Evolutionary conservation across 208 protist species (phyloP).

Genomic region (Leptomonas pyrrhocoris): DNA sequence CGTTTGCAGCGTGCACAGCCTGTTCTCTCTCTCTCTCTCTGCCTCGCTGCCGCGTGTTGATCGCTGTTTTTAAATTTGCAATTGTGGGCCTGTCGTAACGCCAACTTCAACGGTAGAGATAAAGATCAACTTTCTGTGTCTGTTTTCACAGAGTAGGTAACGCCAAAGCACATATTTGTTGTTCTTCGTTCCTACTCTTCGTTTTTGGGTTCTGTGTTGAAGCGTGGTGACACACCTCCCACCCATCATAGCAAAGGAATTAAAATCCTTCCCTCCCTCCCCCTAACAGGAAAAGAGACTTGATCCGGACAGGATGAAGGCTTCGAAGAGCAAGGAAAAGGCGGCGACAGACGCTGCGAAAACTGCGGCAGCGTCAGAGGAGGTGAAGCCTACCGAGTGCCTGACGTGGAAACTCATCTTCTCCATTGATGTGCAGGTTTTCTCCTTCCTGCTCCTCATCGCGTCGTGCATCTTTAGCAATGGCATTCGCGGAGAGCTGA

Average conservation of each 20-base stretch:
- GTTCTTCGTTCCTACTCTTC: no score
- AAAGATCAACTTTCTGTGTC: no score
- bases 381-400: background rate
- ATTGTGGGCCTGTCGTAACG: no score
- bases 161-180: no score
- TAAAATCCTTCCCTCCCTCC: background rate
- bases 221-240: no score
- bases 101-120: no score
- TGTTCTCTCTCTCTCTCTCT: no score
- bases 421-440: constrained; percentile 7
- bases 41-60: no score
- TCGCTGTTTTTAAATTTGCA: no score
- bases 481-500: constrained; percentile 35
- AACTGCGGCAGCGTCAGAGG: background rate
- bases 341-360: background rate
- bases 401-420: constrained; percentile 11
- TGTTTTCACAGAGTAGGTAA: no score
- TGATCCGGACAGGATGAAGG: background rate
- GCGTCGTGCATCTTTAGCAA: constrained; percentile 40
- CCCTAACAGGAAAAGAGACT: background rate
- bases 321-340: constrained; percentile 4
- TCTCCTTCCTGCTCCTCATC: constrained; percentile 27
- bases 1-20: no score
- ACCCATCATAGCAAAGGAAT: background rate
- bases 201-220: no score